Percentiles rank a stretch among this genome's conserved stretches.
These are phyloP conservation scores for Phyllosticta capitalensis DNA, from an alignment of 2,329 filamentous ascomycete species.

Conservation along the genomic window DNA sequence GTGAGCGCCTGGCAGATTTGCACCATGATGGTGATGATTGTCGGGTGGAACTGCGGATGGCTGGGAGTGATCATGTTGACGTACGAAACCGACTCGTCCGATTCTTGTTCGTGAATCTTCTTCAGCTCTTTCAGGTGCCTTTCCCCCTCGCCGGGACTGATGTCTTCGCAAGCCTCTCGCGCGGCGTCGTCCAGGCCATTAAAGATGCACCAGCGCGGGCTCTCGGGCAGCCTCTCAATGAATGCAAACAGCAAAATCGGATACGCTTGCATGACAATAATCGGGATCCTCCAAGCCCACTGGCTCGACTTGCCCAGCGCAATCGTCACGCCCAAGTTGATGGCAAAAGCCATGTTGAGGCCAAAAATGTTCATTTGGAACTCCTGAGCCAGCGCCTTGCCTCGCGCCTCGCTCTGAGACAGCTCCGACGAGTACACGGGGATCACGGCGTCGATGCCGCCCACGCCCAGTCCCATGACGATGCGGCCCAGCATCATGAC, in stretches of 20 bases:
- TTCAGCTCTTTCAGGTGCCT: constrained; percentile 42
- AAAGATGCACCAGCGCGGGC: constrained; percentile 48
- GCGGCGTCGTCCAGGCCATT: constrained; percentile 43
- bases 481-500: constrained; percentile 43
- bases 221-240: constrained; percentile 46
- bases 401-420: constrained; percentile 46
- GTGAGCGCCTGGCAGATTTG: constrained; percentile 52
- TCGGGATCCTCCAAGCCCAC: constrained; percentile 54
- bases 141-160: constrained; percentile 44
- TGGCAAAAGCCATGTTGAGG: constrained; percentile 50
- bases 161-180: constrained; percentile 36
- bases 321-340: constrained; percentile 48
- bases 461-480: constrained; percentile 49
- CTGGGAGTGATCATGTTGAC: constrained; percentile 48
- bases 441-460: constrained; percentile 52
- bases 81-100: constrained; percentile 40
- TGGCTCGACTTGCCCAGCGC: constrained; percentile 45
- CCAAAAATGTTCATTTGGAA: constrained; percentile 58
- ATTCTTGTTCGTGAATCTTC: constrained; percentile 42
- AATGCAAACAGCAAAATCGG: constrained; percentile 45
- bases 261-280: constrained; percentile 52
- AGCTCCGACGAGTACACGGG: constrained; percentile 52
- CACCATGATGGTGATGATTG: constrained; percentile 52
- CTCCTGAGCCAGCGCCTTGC: constrained; percentile 51
- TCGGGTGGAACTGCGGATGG: constrained; percentile 50